A percentile compares a stretch with the other conserved stretches of the same genome.
These are phyloP conservation scores for Pelagophyceae sp. DNA, from an alignment of 352 stramenopile genomes.

Conservation along the genomic window DNA sequence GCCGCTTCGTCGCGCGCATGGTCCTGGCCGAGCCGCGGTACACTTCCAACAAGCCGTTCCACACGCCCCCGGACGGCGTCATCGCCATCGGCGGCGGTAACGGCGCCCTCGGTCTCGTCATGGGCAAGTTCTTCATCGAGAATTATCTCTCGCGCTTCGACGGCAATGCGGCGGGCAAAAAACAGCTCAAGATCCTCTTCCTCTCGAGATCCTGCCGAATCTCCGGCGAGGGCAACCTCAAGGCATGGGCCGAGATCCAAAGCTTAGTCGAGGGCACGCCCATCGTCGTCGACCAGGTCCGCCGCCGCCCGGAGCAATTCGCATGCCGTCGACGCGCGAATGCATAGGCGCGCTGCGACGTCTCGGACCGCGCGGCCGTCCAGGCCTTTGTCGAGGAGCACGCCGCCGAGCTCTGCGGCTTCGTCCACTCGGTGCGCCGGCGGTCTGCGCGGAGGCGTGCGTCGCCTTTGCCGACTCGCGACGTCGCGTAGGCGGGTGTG, in stretches of 20 bases:
- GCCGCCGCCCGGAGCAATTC: too few species aligned
- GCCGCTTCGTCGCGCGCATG: conserved; percentile 17
- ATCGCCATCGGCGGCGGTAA: conserved; percentile 18
- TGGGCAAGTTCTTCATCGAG: conserved; percentile 17
- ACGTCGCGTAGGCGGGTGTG: background rate
- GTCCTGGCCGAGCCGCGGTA: conserved; percentile 6
- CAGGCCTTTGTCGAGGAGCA: conserved; percentile 5
- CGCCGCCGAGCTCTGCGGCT: background rate
- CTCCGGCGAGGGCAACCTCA: background rate
- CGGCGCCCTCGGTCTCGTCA: conserved; percentile 10
- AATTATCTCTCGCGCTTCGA: background rate
- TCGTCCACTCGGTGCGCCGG: conserved; percentile 9
- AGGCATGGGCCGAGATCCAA: background rate
- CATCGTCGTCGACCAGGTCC: conserved; percentile 4
- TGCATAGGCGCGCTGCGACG: conserved; percentile 2
- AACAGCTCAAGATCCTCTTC: background rate
- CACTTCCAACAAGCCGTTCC: background rate
- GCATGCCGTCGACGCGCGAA: too few species aligned
- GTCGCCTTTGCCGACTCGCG: too few species aligned
- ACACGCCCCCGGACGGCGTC: background rate
- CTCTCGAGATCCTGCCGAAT: background rate
- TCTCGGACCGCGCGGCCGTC: conserved; percentile 8
- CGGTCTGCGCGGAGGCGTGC: background rate
- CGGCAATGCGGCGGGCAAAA: background rate
- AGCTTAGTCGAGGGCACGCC: background rate